Evolutionary conservation across 2,329 filamentous ascomycete species (phyloP), one percentile per base, ranked within the genome.

Genomic region (Clonostachys rhizophaga): DNA sequence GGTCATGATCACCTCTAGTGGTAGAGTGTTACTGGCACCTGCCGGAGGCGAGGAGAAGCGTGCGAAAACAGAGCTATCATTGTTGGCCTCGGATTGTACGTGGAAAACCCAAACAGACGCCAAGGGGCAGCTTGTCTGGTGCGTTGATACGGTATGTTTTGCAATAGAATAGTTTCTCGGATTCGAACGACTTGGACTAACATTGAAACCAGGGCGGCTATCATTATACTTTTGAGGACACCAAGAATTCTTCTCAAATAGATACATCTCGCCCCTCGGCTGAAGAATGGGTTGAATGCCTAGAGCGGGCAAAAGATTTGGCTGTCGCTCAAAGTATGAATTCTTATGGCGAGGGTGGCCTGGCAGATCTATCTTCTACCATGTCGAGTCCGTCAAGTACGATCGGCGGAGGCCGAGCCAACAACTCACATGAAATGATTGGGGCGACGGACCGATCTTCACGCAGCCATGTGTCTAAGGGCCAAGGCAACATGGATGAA

Each of bases 41-140:
- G 86, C 91, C 20, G 91, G 92, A 7, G 94, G 92, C 1, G 94
- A 96, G 53, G 92, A 97, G 62, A 99, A 99, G 71, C 91, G 94
- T 65, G 81, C 90, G 18, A 99, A 99, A 64, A 80, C 89, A 58
- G 94, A 99, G 56, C 82, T 99, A 35, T 89, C 89, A n/a, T 75
- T 99, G 24, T 71, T 95, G 17, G 77, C 79, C 3, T 73, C 86
- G 3, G 91, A 89, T 46, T 89, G 84, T 55, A 74, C 80, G 24
- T 97, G 89, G 84, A 86, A 81, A 62, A 90, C 78, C 45, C 89
- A 88, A 55, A 79, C 85, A 42, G 94, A 96, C 65, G 76, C 83
- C n/a, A 96, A 95, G 66, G 91, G 91, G 24, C 79, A 92, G 68
- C 86, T 84, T 30, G 84, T 88, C 49, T 97, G 91, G 89, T 86